phyloP scores from a whole-genome alignment of 2,329 filamentous ascomycete species.

The Pseudogymnoascus sp. region DNA sequence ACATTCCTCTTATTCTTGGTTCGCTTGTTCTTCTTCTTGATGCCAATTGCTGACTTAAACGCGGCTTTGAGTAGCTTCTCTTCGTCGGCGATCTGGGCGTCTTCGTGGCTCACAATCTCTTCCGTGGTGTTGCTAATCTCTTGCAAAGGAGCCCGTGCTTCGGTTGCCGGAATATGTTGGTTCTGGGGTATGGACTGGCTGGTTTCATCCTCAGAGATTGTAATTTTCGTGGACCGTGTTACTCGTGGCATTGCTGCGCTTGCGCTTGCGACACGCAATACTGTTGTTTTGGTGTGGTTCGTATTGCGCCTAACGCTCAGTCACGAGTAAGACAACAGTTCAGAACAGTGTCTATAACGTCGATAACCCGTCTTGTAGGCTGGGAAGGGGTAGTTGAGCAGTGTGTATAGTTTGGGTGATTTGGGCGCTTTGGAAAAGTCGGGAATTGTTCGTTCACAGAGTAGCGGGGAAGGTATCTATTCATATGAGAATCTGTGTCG shows the following conservation, averaged over 20 bases:
- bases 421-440: not conserved
- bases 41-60: conserved; percentile 26
- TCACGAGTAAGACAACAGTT: not conserved
- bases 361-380: not conserved
- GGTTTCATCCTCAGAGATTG: conserved; percentile 23
- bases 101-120: conserved; percentile 14
- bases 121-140: conserved; percentile 5
- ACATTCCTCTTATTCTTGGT: conserved; percentile 19
- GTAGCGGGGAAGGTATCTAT: not conserved
- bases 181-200: conserved; percentile 7
- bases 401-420: not conserved
- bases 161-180: conserved; percentile 16
- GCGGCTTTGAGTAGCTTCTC: conserved; percentile 28
- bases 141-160: conserved; percentile 14
- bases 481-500: conserved; percentile 6
- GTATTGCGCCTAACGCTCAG: not conserved
- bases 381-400: not conserved
- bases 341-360: not conserved
- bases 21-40: conserved; percentile 22
- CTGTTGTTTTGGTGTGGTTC: not conserved
- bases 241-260: conserved; percentile 26
- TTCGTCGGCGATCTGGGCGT: conserved; percentile 19
- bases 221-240: conserved; percentile 26
- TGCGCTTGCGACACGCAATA: not conserved
- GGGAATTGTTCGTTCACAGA: not conserved